Evolutionary conservation across 306 rosid genomes (phyloP).

Genomic region (Lagenaria siceraria): DNA sequence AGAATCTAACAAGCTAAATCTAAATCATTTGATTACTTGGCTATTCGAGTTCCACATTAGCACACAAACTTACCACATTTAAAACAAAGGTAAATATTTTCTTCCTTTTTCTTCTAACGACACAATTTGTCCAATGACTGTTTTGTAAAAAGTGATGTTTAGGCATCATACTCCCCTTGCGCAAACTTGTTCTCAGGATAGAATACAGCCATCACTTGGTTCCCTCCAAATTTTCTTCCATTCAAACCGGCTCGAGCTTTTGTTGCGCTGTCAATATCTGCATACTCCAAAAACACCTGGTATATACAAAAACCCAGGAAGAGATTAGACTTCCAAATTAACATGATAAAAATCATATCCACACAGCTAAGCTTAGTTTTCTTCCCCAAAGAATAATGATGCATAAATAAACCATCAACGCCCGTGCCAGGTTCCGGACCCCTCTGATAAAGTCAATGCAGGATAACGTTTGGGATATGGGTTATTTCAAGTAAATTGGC

Average conservation of each 20-base stretch:
- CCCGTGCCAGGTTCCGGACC: too few species aligned
- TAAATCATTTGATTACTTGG: neutral
- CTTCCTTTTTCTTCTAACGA: neutral
- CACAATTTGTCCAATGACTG: neutral
- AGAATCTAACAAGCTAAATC: neutral
- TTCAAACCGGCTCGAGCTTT: conserved; percentile 82
- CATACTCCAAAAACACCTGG: conserved; percentile 92
- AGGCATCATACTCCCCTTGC: conserved; percentile 73
- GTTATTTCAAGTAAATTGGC: too few species aligned
- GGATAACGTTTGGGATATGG: neutral
- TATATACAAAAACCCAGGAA: neutral
- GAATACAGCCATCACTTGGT: conserved; percentile 67
- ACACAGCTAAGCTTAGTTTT: neutral
- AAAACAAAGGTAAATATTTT: neutral
- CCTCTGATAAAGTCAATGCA: neutral
- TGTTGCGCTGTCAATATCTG: conserved; percentile 61
- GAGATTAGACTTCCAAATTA: neutral
- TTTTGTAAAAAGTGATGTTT: neutral
- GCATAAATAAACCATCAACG: neutral
- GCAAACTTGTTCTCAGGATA: conserved; percentile 79
- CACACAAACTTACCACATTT: neutral
- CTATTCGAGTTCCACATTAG: neutral
- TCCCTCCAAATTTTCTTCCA: conserved; percentile 83
- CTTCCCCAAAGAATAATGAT: neutral
- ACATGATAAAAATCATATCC: neutral